phyloP scores from a whole-genome alignment of 2,329 filamentous ascomycete genomes.

The Nemania sp. region DNA sequence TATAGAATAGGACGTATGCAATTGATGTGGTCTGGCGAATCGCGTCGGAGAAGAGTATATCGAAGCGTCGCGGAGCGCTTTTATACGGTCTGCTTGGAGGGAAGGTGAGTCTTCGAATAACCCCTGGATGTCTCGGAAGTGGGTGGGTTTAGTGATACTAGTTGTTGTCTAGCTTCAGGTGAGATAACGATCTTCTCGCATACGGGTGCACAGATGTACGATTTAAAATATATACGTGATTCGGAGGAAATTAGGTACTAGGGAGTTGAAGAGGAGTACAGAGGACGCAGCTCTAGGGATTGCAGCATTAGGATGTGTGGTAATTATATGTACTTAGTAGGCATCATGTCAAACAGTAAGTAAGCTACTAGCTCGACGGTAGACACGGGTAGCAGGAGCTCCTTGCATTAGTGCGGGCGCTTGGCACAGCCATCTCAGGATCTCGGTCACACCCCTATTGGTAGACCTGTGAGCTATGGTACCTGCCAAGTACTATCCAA shows the following conservation, averaged over 20 bases:
- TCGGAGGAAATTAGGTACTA: conserved; percentile 10
- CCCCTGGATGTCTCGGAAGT: neutral
- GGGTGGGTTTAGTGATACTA: conserved; percentile 3
- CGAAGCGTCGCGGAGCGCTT: neutral
- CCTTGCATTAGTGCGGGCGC: conserved; percentile 3
- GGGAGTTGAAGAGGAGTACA: conserved; percentile 2
- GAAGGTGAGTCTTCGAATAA: neutral
- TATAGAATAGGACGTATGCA: neutral
- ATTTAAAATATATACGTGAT: conserved; percentile 2
- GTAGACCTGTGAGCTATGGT: conserved; percentile 4
- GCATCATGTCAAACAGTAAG: neutral
- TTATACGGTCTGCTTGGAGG: neutral
- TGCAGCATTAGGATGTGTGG: neutral
- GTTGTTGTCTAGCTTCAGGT: conserved; percentile 1
- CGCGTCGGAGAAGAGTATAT: neutral
- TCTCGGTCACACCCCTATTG: conserved; percentile 26
- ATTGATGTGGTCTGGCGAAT: neutral
- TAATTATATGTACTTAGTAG: neutral
- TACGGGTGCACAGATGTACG: neutral
- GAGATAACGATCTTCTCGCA: conserved; percentile 10
- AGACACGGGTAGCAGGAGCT: neutral
- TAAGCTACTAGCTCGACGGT: neutral
- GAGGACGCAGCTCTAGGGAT: neutral
- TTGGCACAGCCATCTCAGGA: neutral
- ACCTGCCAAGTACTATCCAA: neutral